Evolutionary conservation across 2,329 filamentous ascomycete species (phyloP).

Genomic region (Bipolaris bicolor): DNA sequence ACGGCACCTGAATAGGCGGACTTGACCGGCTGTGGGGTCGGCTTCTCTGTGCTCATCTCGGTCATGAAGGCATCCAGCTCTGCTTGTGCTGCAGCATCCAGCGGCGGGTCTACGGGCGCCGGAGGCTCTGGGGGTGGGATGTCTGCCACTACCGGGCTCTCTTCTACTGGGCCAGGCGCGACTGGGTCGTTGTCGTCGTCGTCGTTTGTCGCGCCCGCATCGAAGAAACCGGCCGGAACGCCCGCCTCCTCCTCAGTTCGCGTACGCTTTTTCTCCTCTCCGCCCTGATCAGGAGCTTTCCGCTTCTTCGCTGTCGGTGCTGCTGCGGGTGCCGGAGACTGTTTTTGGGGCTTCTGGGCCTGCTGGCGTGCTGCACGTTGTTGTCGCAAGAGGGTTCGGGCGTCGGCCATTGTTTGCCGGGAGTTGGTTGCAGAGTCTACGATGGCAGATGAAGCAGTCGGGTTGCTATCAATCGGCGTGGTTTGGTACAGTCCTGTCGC

Average conservation of each 20-base stretch:
- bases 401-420: constrained; percentile 43
- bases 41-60: constrained; percentile 74
- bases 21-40: constrained; percentile 76
- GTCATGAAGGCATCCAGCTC: constrained; percentile 63
- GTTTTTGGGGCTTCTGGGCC: constrained; percentile 38
- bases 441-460: neutral
- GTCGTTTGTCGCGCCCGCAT: constrained; percentile 27
- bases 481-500: constrained; percentile 2
- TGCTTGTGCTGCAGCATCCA: constrained; percentile 32
- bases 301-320: constrained; percentile 44
- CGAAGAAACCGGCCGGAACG: constrained; percentile 47
- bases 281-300: constrained; percentile 41
- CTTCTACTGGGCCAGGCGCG: constrained; percentile 3
- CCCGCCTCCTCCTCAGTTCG: constrained; percentile 41
- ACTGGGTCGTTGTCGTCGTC: constrained; percentile 14
- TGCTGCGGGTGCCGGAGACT: constrained; percentile 37
- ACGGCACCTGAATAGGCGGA: constrained; percentile 44
- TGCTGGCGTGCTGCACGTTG: constrained; percentile 48
- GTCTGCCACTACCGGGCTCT: constrained; percentile 9
- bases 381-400: constrained; percentile 47
- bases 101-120: constrained; percentile 15
- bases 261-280: constrained; percentile 42
- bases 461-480: neutral
- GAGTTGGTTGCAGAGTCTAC: neutral
- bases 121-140: constrained; percentile 13